phyloP scores from a whole-genome alignment of 2,329 filamentous ascomycete species.

The Neonectria hederae region DNA sequence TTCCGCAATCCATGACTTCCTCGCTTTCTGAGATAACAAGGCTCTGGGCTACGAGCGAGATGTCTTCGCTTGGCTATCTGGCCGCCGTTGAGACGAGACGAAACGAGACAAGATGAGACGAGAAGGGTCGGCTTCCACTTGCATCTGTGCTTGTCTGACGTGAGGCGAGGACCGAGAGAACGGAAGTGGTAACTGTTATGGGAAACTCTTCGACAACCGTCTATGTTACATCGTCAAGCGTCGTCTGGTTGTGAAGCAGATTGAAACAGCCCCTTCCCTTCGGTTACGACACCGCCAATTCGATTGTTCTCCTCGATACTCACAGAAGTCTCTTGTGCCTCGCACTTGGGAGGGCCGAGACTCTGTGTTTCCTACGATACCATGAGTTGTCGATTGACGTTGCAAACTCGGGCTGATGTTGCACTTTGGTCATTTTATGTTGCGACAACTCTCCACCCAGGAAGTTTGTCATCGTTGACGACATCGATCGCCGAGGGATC shows the following conservation, averaged over 20 bases:
- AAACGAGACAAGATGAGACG: neutral
- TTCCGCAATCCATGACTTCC: neutral
- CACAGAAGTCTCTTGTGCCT: neutral
- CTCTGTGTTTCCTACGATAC: neutral
- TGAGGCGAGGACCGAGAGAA: neutral
- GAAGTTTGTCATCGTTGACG: constrained; percentile 17
- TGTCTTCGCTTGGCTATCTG: neutral
- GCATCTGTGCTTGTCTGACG: neutral
- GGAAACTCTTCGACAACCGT: neutral
- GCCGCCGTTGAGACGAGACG: neutral
- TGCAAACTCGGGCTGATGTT: neutral
- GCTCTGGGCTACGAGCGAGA: neutral
- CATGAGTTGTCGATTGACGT: neutral
- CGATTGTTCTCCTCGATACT: neutral
- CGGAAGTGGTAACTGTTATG: neutral
- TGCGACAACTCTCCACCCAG: neutral
- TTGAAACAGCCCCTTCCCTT: neutral
- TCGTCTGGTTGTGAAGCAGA: neutral
- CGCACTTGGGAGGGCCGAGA: neutral
- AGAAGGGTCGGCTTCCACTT: neutral
- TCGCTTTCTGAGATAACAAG: constrained; percentile 2
- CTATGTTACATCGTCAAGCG: neutral
- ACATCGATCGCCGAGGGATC: constrained; percentile 12
- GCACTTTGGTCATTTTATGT: neutral
- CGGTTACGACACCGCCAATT: neutral